Base-by-base conservation (phyloP, 305 asterid genomes). In the Andrographis paniculata region DNA sequence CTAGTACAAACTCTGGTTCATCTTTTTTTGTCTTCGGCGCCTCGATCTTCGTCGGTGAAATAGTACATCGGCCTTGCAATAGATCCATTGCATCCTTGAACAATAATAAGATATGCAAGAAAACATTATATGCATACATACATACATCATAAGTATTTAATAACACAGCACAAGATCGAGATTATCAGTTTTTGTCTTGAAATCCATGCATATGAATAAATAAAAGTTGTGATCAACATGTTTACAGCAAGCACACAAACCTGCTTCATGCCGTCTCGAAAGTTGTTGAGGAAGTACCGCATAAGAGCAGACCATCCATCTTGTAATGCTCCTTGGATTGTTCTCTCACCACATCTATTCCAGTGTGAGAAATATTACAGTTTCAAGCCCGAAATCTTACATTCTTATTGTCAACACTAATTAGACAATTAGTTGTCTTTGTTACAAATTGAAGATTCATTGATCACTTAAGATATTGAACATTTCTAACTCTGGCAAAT, bases 191-290 rank as follows among this genome's bases (percentile, higher is more conserved):
- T n/a, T n/a, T n/a, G n/a, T n/a, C n/a, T n/a, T n/a, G n/a, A n/a
- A n/a, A n/a, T n/a, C n/a, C n/a, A n/a, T n/a, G n/a, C n/a, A n/a
- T n/a, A n/a, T n/a, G n/a, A n/a, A n/a, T n/a, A n/a, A n/a, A n/a
- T n/a, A n/a, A n/a, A n/a, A n/a, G n/a, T n/a, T n/a, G n/a, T n/a
- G n/a, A n/a, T n/a, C n/a, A n/a, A n/a, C n/a, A n/a, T n/a, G n/a
- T n/a, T n/a, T n/a, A n/a, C n/a, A n/a, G n/a, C n/a, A n/a, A n/a
- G 56, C 37, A 65, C 45, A 30, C 69, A 10, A 28, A 92, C 97
- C 97, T 87, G 99, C 63, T 78, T 92, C 48, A 84, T 73, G 53
- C 99, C 99, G 52, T 92, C 99, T 59, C 72, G 53, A 67, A 92
- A 84, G 63, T 87, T 92, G 77, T 87, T 92, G 38, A 84, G 68